Conservation (phyloP, 108 stramenopile species). For the Cyclotella sp. region DNA sequence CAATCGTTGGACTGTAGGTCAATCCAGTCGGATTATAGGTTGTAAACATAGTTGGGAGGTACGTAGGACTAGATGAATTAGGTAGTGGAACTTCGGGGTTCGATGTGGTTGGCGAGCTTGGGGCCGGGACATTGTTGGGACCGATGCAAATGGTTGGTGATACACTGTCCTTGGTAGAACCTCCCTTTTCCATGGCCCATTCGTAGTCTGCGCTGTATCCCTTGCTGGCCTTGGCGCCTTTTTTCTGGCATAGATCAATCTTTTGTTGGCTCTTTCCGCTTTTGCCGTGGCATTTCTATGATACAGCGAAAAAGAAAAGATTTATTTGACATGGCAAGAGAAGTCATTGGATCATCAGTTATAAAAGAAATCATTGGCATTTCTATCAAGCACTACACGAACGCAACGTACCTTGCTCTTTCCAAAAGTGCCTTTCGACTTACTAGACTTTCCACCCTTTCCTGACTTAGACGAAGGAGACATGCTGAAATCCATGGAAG, state of each 20-base stretch:
- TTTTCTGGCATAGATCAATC: conserved; percentile 15
- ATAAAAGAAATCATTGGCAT: too few relatives aligned
- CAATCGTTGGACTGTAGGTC: too few relatives aligned
- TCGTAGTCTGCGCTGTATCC: conserved; percentile 5
- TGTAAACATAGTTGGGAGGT: not conserved
- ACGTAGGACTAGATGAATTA: not conserved
- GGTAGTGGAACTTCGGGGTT: not conserved
- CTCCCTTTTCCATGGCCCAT: conserved; percentile 1
- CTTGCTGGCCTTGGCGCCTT: not conserved
- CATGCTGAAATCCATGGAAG: conserved; percentile 1
- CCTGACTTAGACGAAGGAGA: not conserved
- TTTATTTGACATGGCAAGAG: not conserved
- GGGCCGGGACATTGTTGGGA: not conserved
- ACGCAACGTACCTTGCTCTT: conserved; percentile 1
- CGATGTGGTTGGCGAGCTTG: not conserved
- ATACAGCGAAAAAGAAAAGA: not conserved
- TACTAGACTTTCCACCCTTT: not conserved
- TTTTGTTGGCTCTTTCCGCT: conserved; percentile 16
- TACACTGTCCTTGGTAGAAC: not conserved
- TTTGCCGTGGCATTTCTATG: conserved; percentile 15
- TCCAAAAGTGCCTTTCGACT: not conserved
- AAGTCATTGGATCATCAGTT: not conserved
- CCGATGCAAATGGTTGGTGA: conserved; percentile 5
- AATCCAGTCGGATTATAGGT: not conserved
- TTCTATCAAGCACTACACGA: not conserved